Evolutionary conservation across 1,139 yeast species (phyloP).

Genomic region (Arxiozyma telluris): DNA sequence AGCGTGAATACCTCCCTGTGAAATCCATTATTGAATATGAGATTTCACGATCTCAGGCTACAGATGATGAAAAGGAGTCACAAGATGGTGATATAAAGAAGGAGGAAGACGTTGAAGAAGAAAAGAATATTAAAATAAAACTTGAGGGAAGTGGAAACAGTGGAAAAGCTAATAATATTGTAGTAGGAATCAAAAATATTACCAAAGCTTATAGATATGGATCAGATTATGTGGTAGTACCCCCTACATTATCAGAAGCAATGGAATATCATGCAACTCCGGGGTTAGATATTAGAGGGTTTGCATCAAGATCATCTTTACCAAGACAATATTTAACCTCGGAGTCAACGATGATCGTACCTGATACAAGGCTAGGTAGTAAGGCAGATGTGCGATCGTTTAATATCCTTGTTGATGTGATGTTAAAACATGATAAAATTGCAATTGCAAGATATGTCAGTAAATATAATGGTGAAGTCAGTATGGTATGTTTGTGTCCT

Average conservation of each 20-base stretch:
- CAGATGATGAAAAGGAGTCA: background rate
- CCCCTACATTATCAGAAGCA: conserved; percentile 38
- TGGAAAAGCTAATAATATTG: conserved; percentile 13
- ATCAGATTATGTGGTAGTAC: conserved; percentile 44
- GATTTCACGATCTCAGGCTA: conserved; percentile 11
- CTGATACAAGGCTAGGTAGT: conserved; percentile 33
- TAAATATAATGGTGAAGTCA: conserved; percentile 40
- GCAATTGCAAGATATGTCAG: conserved; percentile 59
- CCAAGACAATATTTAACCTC: conserved; percentile 54
- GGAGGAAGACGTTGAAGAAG: conserved; percentile 15
- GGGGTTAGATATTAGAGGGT: conserved; percentile 59
- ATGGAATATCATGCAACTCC: conserved; percentile 36
- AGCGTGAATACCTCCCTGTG: conserved; percentile 17
- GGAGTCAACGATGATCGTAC: conserved; percentile 51
- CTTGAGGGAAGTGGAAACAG: conserved; percentile 20
- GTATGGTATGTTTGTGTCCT: conserved; percentile 53
- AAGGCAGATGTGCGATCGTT: conserved; percentile 39
- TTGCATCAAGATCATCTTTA: conserved; percentile 38
- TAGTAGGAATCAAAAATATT: conserved; percentile 29
- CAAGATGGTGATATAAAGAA: background rate
- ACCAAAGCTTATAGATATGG: conserved; percentile 62
- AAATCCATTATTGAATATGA: conserved; percentile 27
- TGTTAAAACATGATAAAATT: conserved; percentile 40
- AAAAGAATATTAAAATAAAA: conserved; percentile 19
- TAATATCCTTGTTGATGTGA: conserved; percentile 46